Conservation (phyloP, 495 filamentous ascomycete genomes). For the Diplogelasinospora grovesii region DNA sequence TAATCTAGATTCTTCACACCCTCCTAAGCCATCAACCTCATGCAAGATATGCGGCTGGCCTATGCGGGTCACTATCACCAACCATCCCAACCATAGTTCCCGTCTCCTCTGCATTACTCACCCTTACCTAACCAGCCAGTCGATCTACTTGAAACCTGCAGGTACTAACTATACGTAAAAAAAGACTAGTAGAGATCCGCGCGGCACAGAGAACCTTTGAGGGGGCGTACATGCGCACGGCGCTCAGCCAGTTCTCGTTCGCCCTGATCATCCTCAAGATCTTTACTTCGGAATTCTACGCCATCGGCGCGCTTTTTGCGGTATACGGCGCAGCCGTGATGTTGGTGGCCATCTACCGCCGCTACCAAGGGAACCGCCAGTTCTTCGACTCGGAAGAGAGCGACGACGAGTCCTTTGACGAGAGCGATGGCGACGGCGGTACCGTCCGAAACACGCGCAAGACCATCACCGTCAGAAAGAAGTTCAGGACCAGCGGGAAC, state of each 20-base stretch:
- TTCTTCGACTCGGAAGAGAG: constrained; percentile 68
- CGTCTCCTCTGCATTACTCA: no score
- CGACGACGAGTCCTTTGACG: constrained; percentile 29
- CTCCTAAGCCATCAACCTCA: no score
- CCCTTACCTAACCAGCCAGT: no score
- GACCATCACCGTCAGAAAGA: constrained; percentile 46
- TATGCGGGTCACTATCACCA: no score
- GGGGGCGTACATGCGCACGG: constrained; percentile 92
- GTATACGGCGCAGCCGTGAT: constrained; percentile 83
- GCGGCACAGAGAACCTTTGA: constrained; percentile 95
- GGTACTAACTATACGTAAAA: no score
- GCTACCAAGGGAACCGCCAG: constrained; percentile 85
- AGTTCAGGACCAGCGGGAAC: constrained; percentile 85
- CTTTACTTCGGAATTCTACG: constrained; percentile 92
- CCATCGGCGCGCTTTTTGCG: constrained; percentile 85
- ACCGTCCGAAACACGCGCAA: constrained; percentile 2
- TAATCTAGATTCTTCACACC: no score
- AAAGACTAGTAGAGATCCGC: constrained; percentile 78
- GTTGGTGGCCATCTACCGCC: constrained; percentile 69
- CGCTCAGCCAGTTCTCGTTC: constrained; percentile 90
- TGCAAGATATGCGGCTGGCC: no score
- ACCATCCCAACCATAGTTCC: no score
- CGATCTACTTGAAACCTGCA: no score
- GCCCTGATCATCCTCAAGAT: constrained; percentile 91
- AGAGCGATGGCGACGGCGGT: constrained; percentile 14